phyloP scores from a whole-genome alignment of 2,329 filamentous ascomycete genomes.

The Penicillium thymicola region DNA sequence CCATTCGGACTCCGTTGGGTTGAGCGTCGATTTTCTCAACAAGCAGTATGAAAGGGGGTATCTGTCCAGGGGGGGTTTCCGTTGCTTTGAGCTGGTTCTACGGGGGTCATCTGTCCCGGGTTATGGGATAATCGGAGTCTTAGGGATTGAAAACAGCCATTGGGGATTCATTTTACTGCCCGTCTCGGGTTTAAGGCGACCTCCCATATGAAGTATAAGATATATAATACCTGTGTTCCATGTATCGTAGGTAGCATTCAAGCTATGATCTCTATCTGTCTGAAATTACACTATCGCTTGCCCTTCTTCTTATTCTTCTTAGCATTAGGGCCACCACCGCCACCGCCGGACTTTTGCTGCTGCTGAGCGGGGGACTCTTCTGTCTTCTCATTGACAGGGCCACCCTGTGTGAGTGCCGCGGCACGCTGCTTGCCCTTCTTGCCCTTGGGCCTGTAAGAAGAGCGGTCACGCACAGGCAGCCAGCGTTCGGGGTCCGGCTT shows the following conservation, averaged over 20 bases:
- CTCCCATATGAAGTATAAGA: neutral
- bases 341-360: conserved; percentile 32
- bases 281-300: conserved; percentile 39
- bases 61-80: neutral
- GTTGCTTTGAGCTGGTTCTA: neutral
- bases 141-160: neutral
- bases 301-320: conserved; percentile 53
- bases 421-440: conserved; percentile 87
- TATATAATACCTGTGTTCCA: neutral
- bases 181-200: neutral
- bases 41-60: neutral
- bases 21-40: conserved; percentile 8
- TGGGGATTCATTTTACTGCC: neutral
- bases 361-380: conserved; percentile 47
- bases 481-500: conserved; percentile 86
- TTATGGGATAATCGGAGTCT: neutral
- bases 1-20: conserved; percentile 34
- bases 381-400: conserved; percentile 70
- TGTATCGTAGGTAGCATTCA: conserved; percentile 12
- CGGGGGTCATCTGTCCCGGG: too few species aligned
- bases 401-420: conserved; percentile 78
- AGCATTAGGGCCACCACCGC: conserved; percentile 35
- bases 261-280: neutral
- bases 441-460: conserved; percentile 83
- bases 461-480: conserved; percentile 85